Percentiles rank a stretch among this genome's conserved stretches.
phyloP scores from a whole-genome alignment of 768 basidiomycete species.

The Tricholoma furcatifolium region DNA sequence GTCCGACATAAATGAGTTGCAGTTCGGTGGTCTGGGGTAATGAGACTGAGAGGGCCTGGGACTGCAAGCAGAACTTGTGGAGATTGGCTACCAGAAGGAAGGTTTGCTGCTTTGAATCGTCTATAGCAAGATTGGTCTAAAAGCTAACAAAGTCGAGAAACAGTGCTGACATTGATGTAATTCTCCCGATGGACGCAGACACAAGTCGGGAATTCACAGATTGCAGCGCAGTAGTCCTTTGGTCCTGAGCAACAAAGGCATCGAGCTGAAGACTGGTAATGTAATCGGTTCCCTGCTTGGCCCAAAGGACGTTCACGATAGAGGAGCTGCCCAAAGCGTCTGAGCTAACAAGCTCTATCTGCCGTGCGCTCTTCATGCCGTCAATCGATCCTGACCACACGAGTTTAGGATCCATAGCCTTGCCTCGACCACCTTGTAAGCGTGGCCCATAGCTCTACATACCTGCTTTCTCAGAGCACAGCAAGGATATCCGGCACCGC shows the following conservation, averaged over 20 bases:
- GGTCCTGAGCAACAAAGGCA: constrained; percentile 3
- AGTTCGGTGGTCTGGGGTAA: constrained; percentile 12
- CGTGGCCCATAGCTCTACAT: constrained; percentile 69
- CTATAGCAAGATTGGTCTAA: constrained; percentile 3
- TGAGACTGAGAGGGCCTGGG: constrained; percentile 28
- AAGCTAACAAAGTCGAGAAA: background rate
- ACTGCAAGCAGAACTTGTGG: constrained; percentile 58
- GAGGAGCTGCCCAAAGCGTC: constrained; percentile 15
- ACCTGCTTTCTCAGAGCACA: constrained; percentile 69
- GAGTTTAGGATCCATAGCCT: constrained; percentile 55
- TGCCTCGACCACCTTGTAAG: constrained; percentile 52
- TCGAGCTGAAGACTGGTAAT: constrained; percentile 27
- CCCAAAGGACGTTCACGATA: constrained; percentile 39
- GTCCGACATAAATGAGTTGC: constrained; percentile 53
- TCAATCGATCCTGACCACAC: constrained; percentile 33
- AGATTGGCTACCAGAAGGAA: constrained; percentile 37
- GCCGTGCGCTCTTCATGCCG: constrained; percentile 28
- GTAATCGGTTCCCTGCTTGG: constrained; percentile 30
- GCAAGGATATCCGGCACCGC: constrained; percentile 55
- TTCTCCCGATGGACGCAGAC: constrained; percentile 38
- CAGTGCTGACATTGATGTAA: constrained; percentile 42
- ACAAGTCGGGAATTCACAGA: constrained; percentile 49
- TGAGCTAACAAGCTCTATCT: constrained; percentile 23
- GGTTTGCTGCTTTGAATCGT: constrained; percentile 18
- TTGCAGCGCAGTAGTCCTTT: constrained; percentile 27